Evolutionary conservation across 2,329 filamentous ascomycete species (phyloP).

Genomic region (Colletotrichum nymphaeae): DNA sequence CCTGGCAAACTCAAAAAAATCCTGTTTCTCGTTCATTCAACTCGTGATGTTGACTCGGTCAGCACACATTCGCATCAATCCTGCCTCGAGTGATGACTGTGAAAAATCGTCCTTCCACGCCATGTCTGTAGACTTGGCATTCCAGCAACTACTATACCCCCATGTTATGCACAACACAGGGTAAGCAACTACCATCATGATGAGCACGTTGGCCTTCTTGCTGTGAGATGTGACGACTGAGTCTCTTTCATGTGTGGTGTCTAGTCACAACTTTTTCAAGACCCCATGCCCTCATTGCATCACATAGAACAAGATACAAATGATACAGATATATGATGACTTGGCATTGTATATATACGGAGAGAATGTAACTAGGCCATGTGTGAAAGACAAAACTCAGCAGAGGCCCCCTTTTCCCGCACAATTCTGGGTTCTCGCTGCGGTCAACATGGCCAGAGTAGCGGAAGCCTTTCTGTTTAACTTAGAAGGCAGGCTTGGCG

Average conservation of each 20-base stretch:
- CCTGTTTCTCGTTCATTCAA: conserved; percentile 23
- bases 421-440: not conserved
- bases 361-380: not conserved
- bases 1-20: conserved; percentile 38
- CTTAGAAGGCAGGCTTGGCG: conserved; percentile 34
- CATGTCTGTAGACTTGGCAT: not conserved
- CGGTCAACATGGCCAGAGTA: not conserved
- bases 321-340: not conserved
- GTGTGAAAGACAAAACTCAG: not conserved
- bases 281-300: not conserved
- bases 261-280: not conserved
- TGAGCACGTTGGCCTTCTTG: not conserved
- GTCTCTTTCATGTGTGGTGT: not conserved
- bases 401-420: not conserved
- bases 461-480: no score
- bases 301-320: not conserved
- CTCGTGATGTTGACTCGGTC: conserved; percentile 12
- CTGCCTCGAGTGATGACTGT: not conserved
- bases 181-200: not conserved
- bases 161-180: not conserved
- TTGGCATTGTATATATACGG: not conserved
- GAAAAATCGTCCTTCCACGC: not conserved
- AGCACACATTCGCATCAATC: not conserved
- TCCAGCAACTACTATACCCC: not conserved
- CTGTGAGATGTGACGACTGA: not conserved